Evolutionary conservation across 345 rosid species (phyloP).

Genomic region (Sonneratia caseolaris): DNA sequence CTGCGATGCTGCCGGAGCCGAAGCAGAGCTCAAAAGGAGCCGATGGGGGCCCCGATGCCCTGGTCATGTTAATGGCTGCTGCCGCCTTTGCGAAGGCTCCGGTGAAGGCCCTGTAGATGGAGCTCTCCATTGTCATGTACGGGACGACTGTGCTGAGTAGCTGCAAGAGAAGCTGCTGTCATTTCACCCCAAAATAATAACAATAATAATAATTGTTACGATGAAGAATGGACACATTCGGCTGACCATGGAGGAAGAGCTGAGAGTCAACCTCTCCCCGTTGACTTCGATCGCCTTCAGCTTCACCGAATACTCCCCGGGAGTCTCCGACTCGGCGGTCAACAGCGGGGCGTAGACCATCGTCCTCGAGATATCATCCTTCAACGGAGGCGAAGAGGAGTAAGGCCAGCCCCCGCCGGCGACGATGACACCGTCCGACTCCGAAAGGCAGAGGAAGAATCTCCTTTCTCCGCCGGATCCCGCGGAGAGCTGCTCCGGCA

Average conservation of each 20-base stretch:
- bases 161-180: neutral
- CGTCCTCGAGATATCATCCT: constrained; percentile 28
- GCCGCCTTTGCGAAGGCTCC: constrained; percentile 45
- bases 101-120: constrained; percentile 32
- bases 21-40: constrained; percentile 57
- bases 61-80: constrained; percentile 24
- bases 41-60: constrained; percentile 28
- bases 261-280: constrained; percentile 26
- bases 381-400: constrained; percentile 19
- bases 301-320: constrained; percentile 33
- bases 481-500: constrained; percentile 48
- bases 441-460: constrained; percentile 44
- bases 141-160: constrained; percentile 52
- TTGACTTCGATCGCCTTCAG: constrained; percentile 49
- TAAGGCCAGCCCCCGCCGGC: constrained; percentile 28
- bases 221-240: neutral
- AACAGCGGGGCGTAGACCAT: constrained; percentile 48
- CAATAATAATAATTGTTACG: no score
- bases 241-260: constrained; percentile 18
- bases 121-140: constrained; percentile 53
- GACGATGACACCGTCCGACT: constrained; percentile 34
- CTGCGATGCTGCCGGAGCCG: constrained; percentile 7
- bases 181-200: neutral
- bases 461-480: constrained; percentile 24
- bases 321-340: neutral